These are phyloP conservation scores for Vitis riparia DNA, from an alignment of 164 flowering plant genomes.

Conservation along the genomic window DNA sequence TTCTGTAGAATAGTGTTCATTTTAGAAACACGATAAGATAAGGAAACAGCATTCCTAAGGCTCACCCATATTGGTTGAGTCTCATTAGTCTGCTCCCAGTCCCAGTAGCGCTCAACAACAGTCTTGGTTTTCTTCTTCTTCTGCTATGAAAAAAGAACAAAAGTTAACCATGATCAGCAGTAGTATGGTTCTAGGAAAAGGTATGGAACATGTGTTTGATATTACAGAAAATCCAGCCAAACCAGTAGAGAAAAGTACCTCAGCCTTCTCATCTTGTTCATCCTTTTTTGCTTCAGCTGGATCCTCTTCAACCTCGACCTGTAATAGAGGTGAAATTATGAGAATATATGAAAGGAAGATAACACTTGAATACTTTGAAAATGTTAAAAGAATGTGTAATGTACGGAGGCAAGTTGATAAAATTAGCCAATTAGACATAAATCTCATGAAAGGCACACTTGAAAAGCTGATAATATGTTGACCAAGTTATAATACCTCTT, in stretches of 20 bases:
- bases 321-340: neutral
- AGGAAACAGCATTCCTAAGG: neutral
- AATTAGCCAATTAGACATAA: neutral
- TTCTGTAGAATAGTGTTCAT: neutral
- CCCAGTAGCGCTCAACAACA: slow-evolving; percentile 93
- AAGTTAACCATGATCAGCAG: neutral
- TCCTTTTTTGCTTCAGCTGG: slow-evolving; percentile 80
- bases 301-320: slow-evolving; percentile 98
- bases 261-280: slow-evolving; percentile 60
- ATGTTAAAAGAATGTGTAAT: too few species aligned
- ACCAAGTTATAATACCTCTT: slow-evolving; percentile 58
- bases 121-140: slow-evolving; percentile 94
- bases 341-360: neutral
- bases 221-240: neutral
- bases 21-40: neutral
- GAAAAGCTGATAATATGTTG: neutral
- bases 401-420: too few species aligned
- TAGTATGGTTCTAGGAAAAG: neutral
- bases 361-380: too few species aligned
- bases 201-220: neutral
- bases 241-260: slow-evolving; percentile 40
- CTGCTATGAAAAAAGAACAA: slow-evolving; percentile 34
- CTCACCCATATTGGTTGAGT: slow-evolving; percentile 95
- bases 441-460: neutral
- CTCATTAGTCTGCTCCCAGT: slow-evolving; percentile 92